Conservation (phyloP, 331 rosid genomes). For the Malus hybrid region DNA sequence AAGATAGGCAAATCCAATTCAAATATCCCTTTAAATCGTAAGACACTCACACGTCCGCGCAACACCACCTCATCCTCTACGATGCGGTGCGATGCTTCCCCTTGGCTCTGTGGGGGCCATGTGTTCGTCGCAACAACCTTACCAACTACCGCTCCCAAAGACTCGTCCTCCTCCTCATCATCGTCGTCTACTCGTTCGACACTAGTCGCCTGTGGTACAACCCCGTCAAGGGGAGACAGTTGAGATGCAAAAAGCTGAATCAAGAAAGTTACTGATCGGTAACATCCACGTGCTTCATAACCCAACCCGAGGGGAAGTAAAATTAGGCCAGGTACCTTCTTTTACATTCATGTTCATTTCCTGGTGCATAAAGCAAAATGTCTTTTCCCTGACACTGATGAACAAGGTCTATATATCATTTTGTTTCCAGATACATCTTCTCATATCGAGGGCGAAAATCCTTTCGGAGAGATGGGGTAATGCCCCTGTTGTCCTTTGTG, state of each 20-base stretch:
- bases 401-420: background rate
- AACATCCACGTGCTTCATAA: conserved; percentile 81
- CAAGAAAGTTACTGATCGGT: conserved; percentile 65
- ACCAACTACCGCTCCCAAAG: background rate
- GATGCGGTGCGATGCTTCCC: conserved; percentile 25
- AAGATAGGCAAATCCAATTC: background rate
- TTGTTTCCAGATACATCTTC: conserved; percentile 54
- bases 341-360: background rate
- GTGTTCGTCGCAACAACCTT: conserved; percentile 2
- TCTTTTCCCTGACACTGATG: background rate
- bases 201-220: too few species aligned
- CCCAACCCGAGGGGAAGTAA: conserved; percentile 81
- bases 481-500: conserved; percentile 70
- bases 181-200: too few species aligned
- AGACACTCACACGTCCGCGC: too few species aligned
- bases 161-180: too few species aligned
- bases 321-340: conserved; percentile 76
- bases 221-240: too few species aligned
- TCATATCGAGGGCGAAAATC: conserved; percentile 53
- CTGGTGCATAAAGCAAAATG: background rate
- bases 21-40: too few species aligned
- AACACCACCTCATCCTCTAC: background rate
- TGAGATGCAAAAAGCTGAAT: conserved; percentile 56
- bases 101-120: conserved; percentile 17
- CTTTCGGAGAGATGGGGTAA: conserved; percentile 77